Conservation (phyloP, 75 land plant species). For the Isoetes taiwanensis region DNA sequence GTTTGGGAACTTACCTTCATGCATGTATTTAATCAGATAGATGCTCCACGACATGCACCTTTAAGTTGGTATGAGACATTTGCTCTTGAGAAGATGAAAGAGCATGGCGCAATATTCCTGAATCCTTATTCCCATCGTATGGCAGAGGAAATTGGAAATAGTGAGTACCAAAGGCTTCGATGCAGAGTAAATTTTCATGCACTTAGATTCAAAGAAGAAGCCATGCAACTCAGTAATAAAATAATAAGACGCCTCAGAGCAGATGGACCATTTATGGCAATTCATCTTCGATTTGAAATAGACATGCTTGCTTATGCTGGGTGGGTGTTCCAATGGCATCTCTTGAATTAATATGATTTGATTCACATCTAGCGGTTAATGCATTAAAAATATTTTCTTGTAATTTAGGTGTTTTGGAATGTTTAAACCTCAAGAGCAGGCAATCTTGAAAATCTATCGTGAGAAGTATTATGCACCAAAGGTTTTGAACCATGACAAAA, state of each 20-base stretch:
- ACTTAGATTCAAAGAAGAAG: background rate
- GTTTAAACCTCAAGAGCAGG: background rate
- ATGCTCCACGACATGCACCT: background rate
- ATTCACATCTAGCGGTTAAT: background rate
- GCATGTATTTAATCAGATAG: background rate
- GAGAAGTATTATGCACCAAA: background rate
- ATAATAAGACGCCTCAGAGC: background rate
- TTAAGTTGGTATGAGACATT: constrained; percentile 1
- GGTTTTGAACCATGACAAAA: background rate
- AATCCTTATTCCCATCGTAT: constrained; percentile 1
- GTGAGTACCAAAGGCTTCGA: background rate
- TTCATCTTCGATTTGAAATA: constrained; percentile 5
- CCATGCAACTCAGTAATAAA: background rate
- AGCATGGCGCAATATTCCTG: background rate
- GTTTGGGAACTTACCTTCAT: background rate
- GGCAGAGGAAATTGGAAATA: background rate
- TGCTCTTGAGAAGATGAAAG: background rate
- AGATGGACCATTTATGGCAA: background rate
- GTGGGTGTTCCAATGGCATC: background rate
- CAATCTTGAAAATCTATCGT: background rate
- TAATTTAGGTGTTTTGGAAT: background rate
- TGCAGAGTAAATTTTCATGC: constrained; percentile 7
- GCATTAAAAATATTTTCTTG: background rate
- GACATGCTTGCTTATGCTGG: constrained; percentile 8
- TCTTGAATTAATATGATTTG: background rate